Percentiles rank a stretch among this genome's conserved stretches.
Conservation (phyloP, 495 filamentous ascomycete genomes). For the Hyphodiscus hymeniophilus region DNA sequence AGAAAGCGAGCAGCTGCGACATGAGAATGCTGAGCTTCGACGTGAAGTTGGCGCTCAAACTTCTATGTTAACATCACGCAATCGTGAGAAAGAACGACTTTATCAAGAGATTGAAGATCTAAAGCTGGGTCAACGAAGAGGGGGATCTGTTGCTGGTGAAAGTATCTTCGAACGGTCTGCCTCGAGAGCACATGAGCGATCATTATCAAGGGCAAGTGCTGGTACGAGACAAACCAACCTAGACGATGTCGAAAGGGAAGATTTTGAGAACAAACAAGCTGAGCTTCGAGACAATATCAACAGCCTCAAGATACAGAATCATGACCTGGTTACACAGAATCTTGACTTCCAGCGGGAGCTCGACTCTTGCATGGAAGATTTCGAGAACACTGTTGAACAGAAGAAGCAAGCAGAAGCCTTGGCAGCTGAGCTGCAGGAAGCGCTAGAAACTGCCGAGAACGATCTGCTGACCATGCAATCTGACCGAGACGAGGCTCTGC, state of each 20-base stretch:
- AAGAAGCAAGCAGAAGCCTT: slow-evolving; percentile 52
- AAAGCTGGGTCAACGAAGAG: slow-evolving; percentile 73
- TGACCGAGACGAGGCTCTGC: slow-evolving; percentile 80
- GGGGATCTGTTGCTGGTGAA: slow-evolving; percentile 64
- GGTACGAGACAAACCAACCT: slow-evolving; percentile 55
- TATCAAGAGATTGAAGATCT: slow-evolving; percentile 97
- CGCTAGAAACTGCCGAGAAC: slow-evolving; percentile 65
- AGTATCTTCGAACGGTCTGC: slow-evolving; percentile 89
- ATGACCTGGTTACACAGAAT: too few relatives aligned
- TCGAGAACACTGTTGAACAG: slow-evolving; percentile 51
- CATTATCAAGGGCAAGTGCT: slow-evolving; percentile 65
- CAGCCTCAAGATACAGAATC: slow-evolving; percentile 73
- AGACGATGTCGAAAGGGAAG: slow-evolving; percentile 77
- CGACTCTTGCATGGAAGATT: slow-evolving; percentile 55
- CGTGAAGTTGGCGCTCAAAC: slow-evolving; percentile 93
- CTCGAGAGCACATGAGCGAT: slow-evolving; percentile 63
- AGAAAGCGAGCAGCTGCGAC: slow-evolving; percentile 70
- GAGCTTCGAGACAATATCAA: slow-evolving; percentile 81
- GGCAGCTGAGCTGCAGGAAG: slow-evolving; percentile 58
- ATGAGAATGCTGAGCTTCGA: slow-evolving; percentile 86
- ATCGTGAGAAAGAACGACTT: slow-evolving; percentile 86
- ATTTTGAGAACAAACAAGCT: slow-evolving; percentile 72
- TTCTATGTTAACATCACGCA: slow-evolving; percentile 94
- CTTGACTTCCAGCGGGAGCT: slow-evolving; percentile 70
- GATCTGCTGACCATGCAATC: slow-evolving; percentile 75